A percentile compares a stretch with the other conserved stretches of the same genome.
Evolutionary conservation across 306 rosid species (phyloP).

Genomic region (Ochetophila trinervis): DNA sequence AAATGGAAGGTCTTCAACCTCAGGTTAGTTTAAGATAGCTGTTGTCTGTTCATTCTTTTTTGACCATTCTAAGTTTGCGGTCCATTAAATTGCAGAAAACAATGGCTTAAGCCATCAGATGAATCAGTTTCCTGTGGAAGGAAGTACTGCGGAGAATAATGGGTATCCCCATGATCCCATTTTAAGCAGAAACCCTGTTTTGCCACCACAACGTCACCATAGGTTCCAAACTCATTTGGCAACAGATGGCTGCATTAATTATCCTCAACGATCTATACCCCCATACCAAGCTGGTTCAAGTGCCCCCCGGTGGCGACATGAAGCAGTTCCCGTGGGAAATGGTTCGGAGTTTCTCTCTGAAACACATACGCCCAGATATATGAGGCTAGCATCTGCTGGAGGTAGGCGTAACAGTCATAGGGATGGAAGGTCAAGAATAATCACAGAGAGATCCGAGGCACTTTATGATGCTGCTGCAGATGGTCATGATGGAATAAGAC

Average conservation of each 20-base stretch:
- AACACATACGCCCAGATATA: background rate
- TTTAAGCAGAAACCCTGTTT: constrained; percentile 1
- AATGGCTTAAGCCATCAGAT: constrained; percentile 16
- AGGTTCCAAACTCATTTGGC: constrained; percentile 1
- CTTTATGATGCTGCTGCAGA: background rate
- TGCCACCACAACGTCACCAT: constrained; percentile 3
- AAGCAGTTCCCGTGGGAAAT: constrained; percentile 7
- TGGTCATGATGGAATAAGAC: background rate
- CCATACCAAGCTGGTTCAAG: constrained; percentile 6
- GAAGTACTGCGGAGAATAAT: background rate
- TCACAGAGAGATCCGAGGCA: constrained; percentile 2
- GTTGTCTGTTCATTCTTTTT: background rate
- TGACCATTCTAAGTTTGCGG: background rate
- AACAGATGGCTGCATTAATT: background rate
- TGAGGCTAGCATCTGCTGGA: constrained; percentile 14
- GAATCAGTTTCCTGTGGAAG: constrained; percentile 10
- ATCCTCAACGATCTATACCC: constrained; percentile 1
- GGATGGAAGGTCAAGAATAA: constrained; percentile 7
- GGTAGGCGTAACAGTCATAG: constrained; percentile 8
- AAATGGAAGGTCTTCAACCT: background rate
- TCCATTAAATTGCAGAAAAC: constrained; percentile 8
- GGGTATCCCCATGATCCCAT: constrained; percentile 1
- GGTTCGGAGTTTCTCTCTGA: background rate
- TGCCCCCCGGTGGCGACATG: constrained; percentile 2
- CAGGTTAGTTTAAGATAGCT: constrained; percentile 8